Conservation (phyloP, 1,139 yeast species). For the Dujonia santamariae region DNA sequence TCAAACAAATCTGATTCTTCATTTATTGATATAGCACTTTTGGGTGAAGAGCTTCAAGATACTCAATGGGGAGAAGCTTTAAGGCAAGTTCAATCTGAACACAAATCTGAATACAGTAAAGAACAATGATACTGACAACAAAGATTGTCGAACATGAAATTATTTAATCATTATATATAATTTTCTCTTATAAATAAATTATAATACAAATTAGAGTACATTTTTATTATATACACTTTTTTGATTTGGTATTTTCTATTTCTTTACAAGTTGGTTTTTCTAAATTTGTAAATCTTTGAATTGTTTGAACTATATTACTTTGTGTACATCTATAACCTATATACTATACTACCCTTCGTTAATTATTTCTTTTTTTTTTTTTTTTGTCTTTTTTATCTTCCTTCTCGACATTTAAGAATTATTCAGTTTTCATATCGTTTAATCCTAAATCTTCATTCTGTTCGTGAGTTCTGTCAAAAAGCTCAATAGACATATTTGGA, state of each 20-base stretch:
- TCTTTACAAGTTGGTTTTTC: no score
- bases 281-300: no score
- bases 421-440: constrained; percentile 64
- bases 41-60: constrained; percentile 25
- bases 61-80: constrained; percentile 29
- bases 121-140: not conserved
- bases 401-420: no score
- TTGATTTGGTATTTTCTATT: no score
- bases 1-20: constrained; percentile 13
- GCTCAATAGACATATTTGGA: constrained; percentile 91
- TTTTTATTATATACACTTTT: no score
- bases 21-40: constrained; percentile 20
- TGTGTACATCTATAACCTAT: no score
- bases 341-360: no score
- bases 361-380: no score
- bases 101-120: constrained; percentile 2
- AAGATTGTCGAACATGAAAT: no score
- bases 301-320: not conserved
- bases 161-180: no score
- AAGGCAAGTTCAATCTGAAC: constrained; percentile 16
- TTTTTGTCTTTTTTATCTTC: no score
- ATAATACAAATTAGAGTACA: not conserved
- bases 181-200: no score
- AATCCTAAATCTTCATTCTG: constrained; percentile 93
- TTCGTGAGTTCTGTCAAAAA: constrained; percentile 79